These are phyloP conservation scores for Plasmodium ovale DNA, from an alignment of 169 alveolate species.

Conservation along the genomic window DNA sequence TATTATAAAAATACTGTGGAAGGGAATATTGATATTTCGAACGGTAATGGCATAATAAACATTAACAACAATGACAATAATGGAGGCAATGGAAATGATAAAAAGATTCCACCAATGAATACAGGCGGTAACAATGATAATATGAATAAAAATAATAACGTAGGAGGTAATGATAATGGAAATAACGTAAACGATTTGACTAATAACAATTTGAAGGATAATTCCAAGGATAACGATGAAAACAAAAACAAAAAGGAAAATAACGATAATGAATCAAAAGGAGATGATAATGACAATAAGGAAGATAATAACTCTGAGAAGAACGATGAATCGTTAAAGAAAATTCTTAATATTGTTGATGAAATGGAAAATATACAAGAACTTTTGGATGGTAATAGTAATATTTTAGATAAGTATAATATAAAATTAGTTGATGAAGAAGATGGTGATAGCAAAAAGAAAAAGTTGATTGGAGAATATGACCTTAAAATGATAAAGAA, in stretches of 20 bases:
- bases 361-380: constrained; percentile 13
- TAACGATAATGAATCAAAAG: neutral
- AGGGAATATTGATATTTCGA: neutral
- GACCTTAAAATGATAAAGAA: constrained; percentile 23
- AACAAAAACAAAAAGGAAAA: neutral
- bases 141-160: neutral
- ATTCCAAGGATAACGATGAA: neutral
- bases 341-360: neutral
- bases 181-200: too few relatives aligned
- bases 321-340: neutral
- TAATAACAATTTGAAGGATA: too few relatives aligned
- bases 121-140: neutral
- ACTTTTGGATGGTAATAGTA: constrained; percentile 3
- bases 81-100: constrained; percentile 6
- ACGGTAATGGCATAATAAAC: too few relatives aligned
- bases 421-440: constrained; percentile 22
- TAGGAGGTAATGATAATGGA: neutral
- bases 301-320: neutral
- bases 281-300: neutral
- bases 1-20: constrained; percentile 11
- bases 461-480: constrained; percentile 32
- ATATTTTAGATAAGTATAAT: constrained; percentile 21
- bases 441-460: constrained; percentile 6
- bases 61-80: too few relatives aligned
- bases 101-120: neutral